Evolutionary conservation across 2,329 filamentous ascomycete species (phyloP), one percentile per base, ranked within the genome.

Genomic region (Aspergillus fructus): DNA sequence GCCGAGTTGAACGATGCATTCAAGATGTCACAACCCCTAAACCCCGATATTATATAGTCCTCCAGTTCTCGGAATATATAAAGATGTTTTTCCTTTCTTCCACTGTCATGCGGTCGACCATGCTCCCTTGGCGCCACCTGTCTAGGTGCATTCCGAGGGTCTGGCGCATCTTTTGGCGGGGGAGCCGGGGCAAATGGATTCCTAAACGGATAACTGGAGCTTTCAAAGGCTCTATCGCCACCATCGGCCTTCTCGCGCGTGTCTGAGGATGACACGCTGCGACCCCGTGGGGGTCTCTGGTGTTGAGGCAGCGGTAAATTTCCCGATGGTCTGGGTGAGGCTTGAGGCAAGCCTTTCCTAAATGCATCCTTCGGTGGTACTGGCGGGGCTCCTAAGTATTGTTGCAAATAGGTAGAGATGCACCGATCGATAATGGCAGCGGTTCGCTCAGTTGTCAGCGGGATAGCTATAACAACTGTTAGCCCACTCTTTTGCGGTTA

Each of bases 31-130:
- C 86, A 86, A 0, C 87, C 86, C 54, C 84, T 82, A 66, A 96
- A 90, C 64, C 84, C 88, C 19, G 76, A 73, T 49, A 86, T 76
- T 41, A 96, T 82, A 68, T 94, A 93, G 59, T 92, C 88, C 73
- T 96, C 91, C 13, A 96, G 71, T 5, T 82, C 81, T 59, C 84
- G 87, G 71, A 96, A 96, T 11, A 93, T 85, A 39, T 78, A 79
- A 66, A 83, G 50, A 15, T 56, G 65, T 41, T 58, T 60, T n/a
- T 63, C 86, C 80, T 80, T 42, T 63, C 58, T 49, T 17, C 66
- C 64, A 27, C 53, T 37, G n/a, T 66, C 63, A n/a, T 59, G 63
- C 19, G 62, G 59, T 50, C 61, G 65, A 15, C 56, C 55, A 30
- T 46, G 51, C 8, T 63, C 62, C 30, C 65, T 62, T 5, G 60